phyloP scores from a whole-genome alignment of 306 rosid genomes.

The Medicago arabica region DNA sequence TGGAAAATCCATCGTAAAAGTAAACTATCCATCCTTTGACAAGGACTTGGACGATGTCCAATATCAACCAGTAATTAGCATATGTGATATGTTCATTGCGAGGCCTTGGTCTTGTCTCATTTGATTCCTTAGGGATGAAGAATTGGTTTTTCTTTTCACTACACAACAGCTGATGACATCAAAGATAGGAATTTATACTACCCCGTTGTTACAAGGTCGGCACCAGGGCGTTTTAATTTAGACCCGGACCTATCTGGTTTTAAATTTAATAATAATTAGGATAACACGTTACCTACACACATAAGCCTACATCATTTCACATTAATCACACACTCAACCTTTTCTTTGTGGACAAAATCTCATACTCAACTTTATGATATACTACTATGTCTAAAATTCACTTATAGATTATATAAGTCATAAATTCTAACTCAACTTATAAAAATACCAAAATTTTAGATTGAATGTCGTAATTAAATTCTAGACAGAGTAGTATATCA shows the following conservation, averaged over 20 bases:
- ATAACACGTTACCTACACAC: background rate
- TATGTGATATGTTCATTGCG: background rate
- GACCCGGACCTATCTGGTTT: background rate
- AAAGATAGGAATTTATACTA: background rate
- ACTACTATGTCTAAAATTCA: background rate
- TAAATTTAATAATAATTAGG: background rate
- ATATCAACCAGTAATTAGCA: slow-evolving; percentile 24
- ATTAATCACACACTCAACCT: background rate
- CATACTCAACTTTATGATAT: background rate
- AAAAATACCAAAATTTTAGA: too few species aligned
- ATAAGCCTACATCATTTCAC: background rate
- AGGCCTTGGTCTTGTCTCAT: background rate
- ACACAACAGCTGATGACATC: background rate
- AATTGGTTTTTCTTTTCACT: slow-evolving; percentile 19
- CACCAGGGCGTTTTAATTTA: background rate
- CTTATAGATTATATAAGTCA: too few species aligned
- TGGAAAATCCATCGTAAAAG: background rate
- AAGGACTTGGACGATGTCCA: slow-evolving; percentile 26
- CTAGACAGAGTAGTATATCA: too few species aligned
- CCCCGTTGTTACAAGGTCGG: background rate
- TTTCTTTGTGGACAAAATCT: background rate
- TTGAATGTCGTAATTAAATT: too few species aligned
- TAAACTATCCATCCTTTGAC: background rate
- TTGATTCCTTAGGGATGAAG: slow-evolving; percentile 37
- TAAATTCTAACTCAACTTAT: too few species aligned